Evolutionary conservation across 805 yeast genomes (phyloP).

Genomic region (Wickerhamia fluorescens): DNA sequence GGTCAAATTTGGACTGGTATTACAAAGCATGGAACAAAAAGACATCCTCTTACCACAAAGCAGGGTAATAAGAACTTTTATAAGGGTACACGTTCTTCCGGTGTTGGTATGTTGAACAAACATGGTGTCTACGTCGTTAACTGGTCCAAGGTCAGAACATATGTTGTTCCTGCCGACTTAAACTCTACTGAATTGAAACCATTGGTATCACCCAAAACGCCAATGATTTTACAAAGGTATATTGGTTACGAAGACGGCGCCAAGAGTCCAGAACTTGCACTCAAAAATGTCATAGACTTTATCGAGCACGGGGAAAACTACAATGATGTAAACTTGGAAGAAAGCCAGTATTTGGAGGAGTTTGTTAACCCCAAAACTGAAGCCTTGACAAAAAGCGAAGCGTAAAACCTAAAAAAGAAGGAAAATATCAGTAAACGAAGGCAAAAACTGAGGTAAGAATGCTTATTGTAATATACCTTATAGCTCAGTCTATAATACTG

Average conservation of each 20-base stretch:
- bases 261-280: conserved; percentile 64
- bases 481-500: too few relatives aligned
- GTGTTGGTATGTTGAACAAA: conserved; percentile 75
- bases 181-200: conserved; percentile 50
- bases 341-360: conserved; percentile 28
- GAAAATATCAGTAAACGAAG: too few relatives aligned
- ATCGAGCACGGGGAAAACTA: conserved; percentile 63
- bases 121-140: conserved; percentile 71
- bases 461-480: too few relatives aligned
- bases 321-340: conserved; percentile 29
- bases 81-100: conserved; percentile 95
- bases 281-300: conserved; percentile 67
- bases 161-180: conserved; percentile 63
- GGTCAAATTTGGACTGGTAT: conserved; percentile 80
- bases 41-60: conserved; percentile 80
- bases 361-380: conserved; percentile 24
- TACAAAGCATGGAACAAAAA: conserved; percentile 72
- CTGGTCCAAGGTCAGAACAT: conserved; percentile 85
- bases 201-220: conserved; percentile 67
- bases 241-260: conserved; percentile 68
- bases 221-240: conserved; percentile 60
- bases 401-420: too few relatives aligned
- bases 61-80: conserved; percentile 91
- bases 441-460: too few relatives aligned
- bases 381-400: too few relatives aligned